Evolutionary conservation across 2,329 filamentous ascomycete genomes (phyloP), one percentile per base, ranked within the genome.

Genomic region (Colletotrichum truncatum): DNA sequence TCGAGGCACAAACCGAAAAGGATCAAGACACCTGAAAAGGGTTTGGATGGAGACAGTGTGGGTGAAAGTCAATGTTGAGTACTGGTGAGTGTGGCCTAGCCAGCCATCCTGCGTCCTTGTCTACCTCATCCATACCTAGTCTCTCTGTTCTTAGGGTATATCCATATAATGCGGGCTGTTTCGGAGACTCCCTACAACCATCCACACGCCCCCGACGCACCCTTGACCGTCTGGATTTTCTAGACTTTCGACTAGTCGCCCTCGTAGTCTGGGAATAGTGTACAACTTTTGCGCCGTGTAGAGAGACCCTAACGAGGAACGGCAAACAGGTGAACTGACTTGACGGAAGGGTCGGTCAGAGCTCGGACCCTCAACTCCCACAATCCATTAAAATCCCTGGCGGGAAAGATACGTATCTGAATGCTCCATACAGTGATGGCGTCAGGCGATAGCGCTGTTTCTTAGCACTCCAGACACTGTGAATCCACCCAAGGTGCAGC

Each of bases 151-250:
- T 21, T 30, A 48, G 46, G 23, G 25, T 59, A 21, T n/a, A 16
- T 30, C 18, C 11, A 6, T n/a, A 38, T 39, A 26, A 28, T 38
- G 39, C 53, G 41, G 36, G 23, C 41, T 49, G 51, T 46, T 39
- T 48, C 26, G 57, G 57, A 23, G 23, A 84, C 82, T 60, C 79
- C 79, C 16, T n/a, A 85, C 82, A 59, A 75, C 75, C 53, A 81
- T 79, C 57, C 73, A 72, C 68, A 78, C n/a, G n/a, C n/a, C n/a
- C n/a, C n/a, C n/a, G n/a, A n/a, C n/a, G n/a, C n/a, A n/a, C n/a
- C n/a, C 78, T 59, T 85, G 71, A 85, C 82, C 60, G 69, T 75
- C 70, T 83, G 82, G 78, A 76, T 80, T 43, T 75, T 74, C 6
- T 73, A 77, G 18, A 23, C 4, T 23, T 25, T 52, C 8, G 8